Evolutionary conservation across 2,329 filamentous ascomycete genomes (phyloP).

Genomic region (Shiraia sp.): DNA sequence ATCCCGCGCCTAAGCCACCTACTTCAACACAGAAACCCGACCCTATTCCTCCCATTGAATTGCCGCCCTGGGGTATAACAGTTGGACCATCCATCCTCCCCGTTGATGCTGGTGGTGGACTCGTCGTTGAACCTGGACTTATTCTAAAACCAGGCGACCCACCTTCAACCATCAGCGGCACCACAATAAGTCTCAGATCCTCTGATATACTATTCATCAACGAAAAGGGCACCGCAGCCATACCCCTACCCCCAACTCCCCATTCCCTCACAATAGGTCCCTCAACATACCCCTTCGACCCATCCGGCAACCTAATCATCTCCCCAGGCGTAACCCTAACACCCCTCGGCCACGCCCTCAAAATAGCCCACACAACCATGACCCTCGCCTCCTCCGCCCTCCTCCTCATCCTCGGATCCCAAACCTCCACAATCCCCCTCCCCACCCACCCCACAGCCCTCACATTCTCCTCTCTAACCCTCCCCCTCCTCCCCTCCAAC

Average conservation of each 20-base stretch:
- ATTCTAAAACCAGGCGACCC: conserved; percentile 12
- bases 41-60: conserved; percentile 2
- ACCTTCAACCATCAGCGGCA: conserved; percentile 10
- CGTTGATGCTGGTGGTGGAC: conserved; percentile 10
- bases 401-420: too few relatives aligned
- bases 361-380: too few relatives aligned
- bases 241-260: background rate
- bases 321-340: too few relatives aligned
- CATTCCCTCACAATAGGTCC: conserved; percentile 5
- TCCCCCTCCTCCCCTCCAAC: too few relatives aligned
- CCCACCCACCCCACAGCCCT: too few relatives aligned
- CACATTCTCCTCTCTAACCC: too few relatives aligned
- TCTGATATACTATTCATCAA: conserved; percentile 9
- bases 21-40: too few relatives aligned
- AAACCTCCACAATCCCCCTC: too few relatives aligned
- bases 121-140: conserved; percentile 17
- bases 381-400: too few relatives aligned
- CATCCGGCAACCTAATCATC: conserved; percentile 8
- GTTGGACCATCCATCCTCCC: conserved; percentile 16
- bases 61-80: conserved; percentile 9
- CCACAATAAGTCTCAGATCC: conserved; percentile 14
- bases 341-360: too few relatives aligned
- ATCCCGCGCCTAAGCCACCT: too few relatives aligned
- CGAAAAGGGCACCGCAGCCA: background rate
- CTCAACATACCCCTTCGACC: conserved; percentile 1